Base-by-base conservation (phyloP, 2,329 filamentous ascomycete genomes). In the Thielaviopsis populi region DNA sequence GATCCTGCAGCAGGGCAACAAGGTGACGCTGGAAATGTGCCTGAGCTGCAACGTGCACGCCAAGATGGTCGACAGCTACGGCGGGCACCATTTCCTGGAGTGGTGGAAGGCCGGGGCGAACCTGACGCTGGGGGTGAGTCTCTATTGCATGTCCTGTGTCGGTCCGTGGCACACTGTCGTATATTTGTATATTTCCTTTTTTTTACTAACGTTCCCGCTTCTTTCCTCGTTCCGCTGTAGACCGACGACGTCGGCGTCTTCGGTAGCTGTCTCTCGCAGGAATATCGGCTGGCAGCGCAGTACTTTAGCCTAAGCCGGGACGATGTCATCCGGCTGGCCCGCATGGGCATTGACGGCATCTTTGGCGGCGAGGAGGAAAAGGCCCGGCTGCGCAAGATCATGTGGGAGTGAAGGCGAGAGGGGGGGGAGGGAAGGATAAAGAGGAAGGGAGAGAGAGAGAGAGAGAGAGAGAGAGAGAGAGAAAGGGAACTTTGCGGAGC, bases 221-320 rank as follows among this genome's bases (percentile, higher is more conserved):
- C 8, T 24, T 19, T 33, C 11, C 11, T 7, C 7, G 22, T 15
- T 17, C 17, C 22, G 10, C 22, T 50, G 3, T 66, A 91, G 87
- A 94, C 89, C 1, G 89, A 94, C 70, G 88, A 94, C 69, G 86
- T 92, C 10, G 89, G 88, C 1, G 83, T 94, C 24, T 94, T 94
- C 69, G 85, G 85, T 60, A 91, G 87, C 70, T 78, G 82, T 0
- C 73, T 91, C 3, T 91, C 87, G 0, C 85, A 90, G 68, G 89
- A 95, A 72, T 92, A 91, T 72, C 75, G 78, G 7, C 80, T 94
- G 1, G 86, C 87, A 2, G 84, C 86, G 1, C 73, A 84, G 68
- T 83, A 91, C 70, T 94, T 94, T 69, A 71, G 73, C 0, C 76
- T 94, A 6, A 71, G 69, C 13, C 71, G 71, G 2, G 65, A 70